phyloP scores from a whole-genome alignment of 225 moss, liverwort and hornwort species.

The Bryum argenteum region DNA sequence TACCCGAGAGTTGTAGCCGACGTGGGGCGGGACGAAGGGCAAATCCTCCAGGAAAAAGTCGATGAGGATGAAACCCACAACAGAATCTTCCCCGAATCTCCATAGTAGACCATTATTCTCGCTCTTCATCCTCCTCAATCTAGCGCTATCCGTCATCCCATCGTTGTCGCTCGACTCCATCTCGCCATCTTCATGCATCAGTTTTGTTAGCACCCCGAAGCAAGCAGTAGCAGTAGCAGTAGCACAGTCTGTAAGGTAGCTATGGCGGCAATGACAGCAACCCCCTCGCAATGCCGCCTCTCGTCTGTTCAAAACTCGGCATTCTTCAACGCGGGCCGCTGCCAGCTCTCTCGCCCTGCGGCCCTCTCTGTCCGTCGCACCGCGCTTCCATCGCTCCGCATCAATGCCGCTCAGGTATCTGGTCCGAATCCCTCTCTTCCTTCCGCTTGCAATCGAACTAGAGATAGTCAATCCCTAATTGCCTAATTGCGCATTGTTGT shows the following conservation, averaged over 20 bases:
- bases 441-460: too few species aligned
- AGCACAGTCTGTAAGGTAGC: background rate
- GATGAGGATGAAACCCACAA: too few species aligned
- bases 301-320: constrained; percentile 29
- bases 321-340: constrained; percentile 38
- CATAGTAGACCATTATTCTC: too few species aligned
- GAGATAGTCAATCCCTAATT: background rate
- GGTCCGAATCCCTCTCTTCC: too few species aligned
- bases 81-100: too few species aligned
- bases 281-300: constrained; percentile 38
- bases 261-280: constrained; percentile 31
- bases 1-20: too few species aligned
- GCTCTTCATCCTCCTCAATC: too few species aligned
- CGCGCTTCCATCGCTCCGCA: constrained; percentile 33
- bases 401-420: constrained; percentile 44
- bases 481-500: background rate
- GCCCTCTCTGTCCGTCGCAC: constrained; percentile 22
- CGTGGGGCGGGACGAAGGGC: too few species aligned
- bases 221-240: background rate
- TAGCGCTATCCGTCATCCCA: background rate
- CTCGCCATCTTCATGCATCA: background rate
- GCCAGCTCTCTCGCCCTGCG: constrained; percentile 28
- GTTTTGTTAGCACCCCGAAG: background rate
- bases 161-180: too few species aligned
- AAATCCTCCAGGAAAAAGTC: too few species aligned